These are phyloP conservation scores for Nissolia schottii DNA, from an alignment of 306 rosid species.

Conservation along the genomic window DNA sequence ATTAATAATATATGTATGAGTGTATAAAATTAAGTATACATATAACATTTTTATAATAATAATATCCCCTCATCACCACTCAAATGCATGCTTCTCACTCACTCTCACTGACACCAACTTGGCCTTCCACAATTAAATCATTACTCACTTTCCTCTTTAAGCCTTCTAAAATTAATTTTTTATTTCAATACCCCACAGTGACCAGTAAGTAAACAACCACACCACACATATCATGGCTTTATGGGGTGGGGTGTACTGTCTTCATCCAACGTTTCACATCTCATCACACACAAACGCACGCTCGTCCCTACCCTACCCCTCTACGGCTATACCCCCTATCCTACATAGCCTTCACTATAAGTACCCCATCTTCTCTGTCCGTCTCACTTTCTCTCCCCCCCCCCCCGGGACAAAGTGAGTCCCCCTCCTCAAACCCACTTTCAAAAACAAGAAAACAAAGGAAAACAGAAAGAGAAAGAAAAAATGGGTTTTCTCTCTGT, in stretches of 20 bases:
- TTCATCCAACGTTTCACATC: constrained; percentile 29
- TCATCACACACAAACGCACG: not conserved
- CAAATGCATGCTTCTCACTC: constrained; percentile 5
- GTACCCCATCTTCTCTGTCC: not conserved
- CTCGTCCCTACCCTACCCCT: no score
- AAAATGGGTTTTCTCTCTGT: constrained; percentile 34
- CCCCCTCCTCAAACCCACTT: not conserved
- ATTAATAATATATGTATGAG: no score
- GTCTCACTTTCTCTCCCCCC: not conserved
- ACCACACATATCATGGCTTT: not conserved
- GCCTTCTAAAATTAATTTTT: no score
- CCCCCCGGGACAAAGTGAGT: constrained; percentile 5
- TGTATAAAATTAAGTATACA: no score
- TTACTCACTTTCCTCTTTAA: no score
- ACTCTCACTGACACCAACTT: constrained; percentile 5
- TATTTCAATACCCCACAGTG: no score
- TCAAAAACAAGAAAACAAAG: not conserved
- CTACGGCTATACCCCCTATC: no score
- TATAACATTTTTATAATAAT: not conserved
- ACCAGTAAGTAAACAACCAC: no score
- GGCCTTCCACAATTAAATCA: no score
- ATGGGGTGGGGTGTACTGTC: not conserved
- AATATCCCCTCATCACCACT: constrained; percentile 2
- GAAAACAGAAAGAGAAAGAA: not conserved
- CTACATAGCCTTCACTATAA: constrained; percentile 12